These are phyloP conservation scores for Alternaria sp. DNA, from an alignment of 2,329 filamentous ascomycete genomes.

Conservation along the genomic window DNA sequence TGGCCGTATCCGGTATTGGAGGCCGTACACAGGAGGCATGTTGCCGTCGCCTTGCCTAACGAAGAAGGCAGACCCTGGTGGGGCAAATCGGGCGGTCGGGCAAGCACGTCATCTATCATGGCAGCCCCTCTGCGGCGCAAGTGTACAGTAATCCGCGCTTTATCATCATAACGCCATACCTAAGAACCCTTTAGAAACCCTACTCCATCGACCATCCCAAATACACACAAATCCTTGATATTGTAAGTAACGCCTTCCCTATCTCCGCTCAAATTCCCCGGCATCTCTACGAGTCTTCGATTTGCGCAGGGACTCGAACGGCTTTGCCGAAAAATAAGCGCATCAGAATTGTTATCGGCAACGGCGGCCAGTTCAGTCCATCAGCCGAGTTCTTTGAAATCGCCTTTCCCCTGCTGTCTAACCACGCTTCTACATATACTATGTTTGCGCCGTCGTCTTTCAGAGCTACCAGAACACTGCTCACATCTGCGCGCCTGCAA, in stretches of 20 bases:
- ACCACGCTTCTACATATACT: slow-evolving; percentile 41
- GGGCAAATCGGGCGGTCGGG: slow-evolving; percentile 28
- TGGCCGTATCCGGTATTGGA: neutral
- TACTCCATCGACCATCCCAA: slow-evolving; percentile 22
- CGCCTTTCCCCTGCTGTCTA: slow-evolving; percentile 30
- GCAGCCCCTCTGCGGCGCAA: slow-evolving; percentile 24
- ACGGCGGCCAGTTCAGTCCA: slow-evolving; percentile 45
- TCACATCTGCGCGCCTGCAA: slow-evolving; percentile 52
- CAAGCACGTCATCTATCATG: slow-evolving; percentile 32
- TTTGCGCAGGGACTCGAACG: slow-evolving; percentile 37
- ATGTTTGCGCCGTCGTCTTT: slow-evolving; percentile 52
- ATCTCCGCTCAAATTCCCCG: slow-evolving; percentile 8
- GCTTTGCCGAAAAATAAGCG: slow-evolving; percentile 44
- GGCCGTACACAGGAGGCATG: neutral
- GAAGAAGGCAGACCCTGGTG: slow-evolving; percentile 21
- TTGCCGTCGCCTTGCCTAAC: slow-evolving; percentile 12
- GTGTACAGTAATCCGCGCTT: slow-evolving; percentile 30
- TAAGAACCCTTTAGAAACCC: slow-evolving; percentile 7
- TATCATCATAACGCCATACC: slow-evolving; percentile 33
- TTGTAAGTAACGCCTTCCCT: slow-evolving; percentile 35
- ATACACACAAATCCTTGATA: slow-evolving; percentile 23
- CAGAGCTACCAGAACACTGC: slow-evolving; percentile 52
- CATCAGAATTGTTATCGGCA: slow-evolving; percentile 41
- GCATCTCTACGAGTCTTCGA: slow-evolving; percentile 14
- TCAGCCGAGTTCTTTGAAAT: slow-evolving; percentile 47